Percentiles rank a stretch among this genome's conserved stretches.
Evolutionary conservation across 148 eudicot genomes (phyloP).

Genomic region (Silene latifolia): DNA sequence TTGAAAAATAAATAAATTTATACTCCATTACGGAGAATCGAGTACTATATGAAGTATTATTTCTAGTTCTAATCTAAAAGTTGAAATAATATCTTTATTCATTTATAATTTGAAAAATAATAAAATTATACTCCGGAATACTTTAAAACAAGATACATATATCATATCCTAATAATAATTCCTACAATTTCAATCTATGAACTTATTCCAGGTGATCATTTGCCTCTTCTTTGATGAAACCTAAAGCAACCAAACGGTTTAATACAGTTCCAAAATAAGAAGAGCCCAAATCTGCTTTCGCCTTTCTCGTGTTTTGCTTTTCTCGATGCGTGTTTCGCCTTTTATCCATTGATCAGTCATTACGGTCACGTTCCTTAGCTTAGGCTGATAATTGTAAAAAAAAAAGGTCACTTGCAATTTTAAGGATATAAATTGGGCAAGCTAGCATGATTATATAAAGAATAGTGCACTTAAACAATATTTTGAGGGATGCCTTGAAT

Average conservation of each 20-base stretch:
- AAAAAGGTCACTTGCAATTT: background rate
- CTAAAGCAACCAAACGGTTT: background rate
- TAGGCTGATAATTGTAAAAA: background rate
- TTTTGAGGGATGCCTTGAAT: constrained; percentile 5
- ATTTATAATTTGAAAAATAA: too few species aligned
- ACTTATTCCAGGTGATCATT: background rate
- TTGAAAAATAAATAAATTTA: too few species aligned
- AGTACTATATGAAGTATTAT: background rate
- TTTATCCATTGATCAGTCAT: too few species aligned
- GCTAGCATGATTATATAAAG: background rate
- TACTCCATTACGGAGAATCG: too few species aligned
- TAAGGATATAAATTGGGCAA: background rate
- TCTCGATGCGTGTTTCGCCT: background rate
- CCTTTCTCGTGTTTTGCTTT: too few species aligned
- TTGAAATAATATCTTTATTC: too few species aligned
- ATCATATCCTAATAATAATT: too few species aligned
- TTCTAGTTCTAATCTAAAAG: background rate
- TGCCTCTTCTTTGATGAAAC: background rate
- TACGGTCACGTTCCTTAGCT: background rate
- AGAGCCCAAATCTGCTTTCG: background rate
- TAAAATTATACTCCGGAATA: too few species aligned
- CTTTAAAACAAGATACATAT: too few species aligned
- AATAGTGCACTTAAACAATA: background rate
- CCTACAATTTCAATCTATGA: too few species aligned
- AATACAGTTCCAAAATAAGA: background rate